Evolutionary conservation across 1,284 basidiomycete genomes (phyloP).

Genomic region (Sphagnurus paluster): DNA sequence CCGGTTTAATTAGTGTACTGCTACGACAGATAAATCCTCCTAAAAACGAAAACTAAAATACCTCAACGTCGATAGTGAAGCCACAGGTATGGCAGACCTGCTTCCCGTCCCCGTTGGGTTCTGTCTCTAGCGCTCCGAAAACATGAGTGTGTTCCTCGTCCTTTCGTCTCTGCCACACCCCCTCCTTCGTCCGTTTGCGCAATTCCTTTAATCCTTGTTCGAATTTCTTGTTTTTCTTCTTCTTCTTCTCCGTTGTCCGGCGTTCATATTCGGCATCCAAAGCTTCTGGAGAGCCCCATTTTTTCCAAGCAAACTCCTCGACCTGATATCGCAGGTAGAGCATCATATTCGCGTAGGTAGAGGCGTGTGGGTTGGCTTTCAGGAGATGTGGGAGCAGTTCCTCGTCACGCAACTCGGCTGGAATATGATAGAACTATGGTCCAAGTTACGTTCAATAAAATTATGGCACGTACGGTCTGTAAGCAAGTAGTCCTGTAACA

Average conservation of each 20-base stretch:
- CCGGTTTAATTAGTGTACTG: not conserved
- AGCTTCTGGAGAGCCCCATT: constrained; percentile 94
- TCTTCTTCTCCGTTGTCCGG: constrained; percentile 82
- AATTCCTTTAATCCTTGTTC: constrained; percentile 84
- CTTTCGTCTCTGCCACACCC: constrained; percentile 84
- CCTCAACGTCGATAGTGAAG: constrained; percentile 85
- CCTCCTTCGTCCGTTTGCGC: constrained; percentile 83
- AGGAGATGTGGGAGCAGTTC: constrained; percentile 93
- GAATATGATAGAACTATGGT: not conserved
- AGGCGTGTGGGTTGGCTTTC: constrained; percentile 95
- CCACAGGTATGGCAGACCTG: constrained; percentile 87
- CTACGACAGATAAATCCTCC: not conserved
- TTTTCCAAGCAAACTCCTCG: constrained; percentile 95
- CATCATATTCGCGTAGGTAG: constrained; percentile 99
- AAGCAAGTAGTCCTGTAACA: constrained; percentile 78
- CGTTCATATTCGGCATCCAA: constrained; percentile 88
- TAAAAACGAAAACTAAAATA: constrained; percentile 27
- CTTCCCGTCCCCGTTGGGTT: constrained; percentile 52
- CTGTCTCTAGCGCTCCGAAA: constrained; percentile 63
- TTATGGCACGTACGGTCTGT: constrained; percentile 69
- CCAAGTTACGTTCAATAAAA: not conserved
- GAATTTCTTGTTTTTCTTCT: constrained; percentile 92
- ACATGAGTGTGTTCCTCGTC: constrained; percentile 88
- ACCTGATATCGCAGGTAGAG: constrained; percentile 93
- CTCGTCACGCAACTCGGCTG: constrained; percentile 90